phyloP scores from a whole-genome alignment of 768 basidiomycete genomes.

The Crucibulum laeve region DNA sequence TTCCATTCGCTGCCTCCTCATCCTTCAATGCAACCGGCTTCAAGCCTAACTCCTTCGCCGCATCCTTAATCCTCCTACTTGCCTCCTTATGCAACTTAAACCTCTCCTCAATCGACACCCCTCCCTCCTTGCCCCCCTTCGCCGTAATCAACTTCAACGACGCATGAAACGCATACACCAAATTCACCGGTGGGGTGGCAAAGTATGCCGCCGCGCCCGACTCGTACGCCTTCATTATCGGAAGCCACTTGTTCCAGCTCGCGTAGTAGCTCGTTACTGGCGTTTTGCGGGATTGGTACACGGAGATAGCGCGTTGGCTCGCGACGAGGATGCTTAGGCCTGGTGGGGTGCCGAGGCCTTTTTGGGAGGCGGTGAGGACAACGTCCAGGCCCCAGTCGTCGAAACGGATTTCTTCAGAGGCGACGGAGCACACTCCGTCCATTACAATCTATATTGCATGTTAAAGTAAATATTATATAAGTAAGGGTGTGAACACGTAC shows the following conservation, averaged over 20 bases:
- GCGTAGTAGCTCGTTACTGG: constrained; percentile 81
- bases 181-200: constrained; percentile 92
- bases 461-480: no score
- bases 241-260: constrained; percentile 90
- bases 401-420: constrained; percentile 91
- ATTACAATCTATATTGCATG: constrained; percentile 76
- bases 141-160: constrained; percentile 71
- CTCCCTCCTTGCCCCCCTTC: constrained; percentile 3
- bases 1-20: constrained; percentile 80
- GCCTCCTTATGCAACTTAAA: constrained; percentile 72
- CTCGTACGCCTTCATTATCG: constrained; percentile 94
- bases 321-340: constrained; percentile 86
- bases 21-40: constrained; percentile 63
- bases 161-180: constrained; percentile 88
- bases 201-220: constrained; percentile 80
- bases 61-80: constrained; percentile 64
- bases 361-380: constrained; percentile 82
- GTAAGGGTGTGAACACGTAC: constrained; percentile 28
- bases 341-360: constrained; percentile 91
- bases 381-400: constrained; percentile 93
- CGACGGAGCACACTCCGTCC: constrained; percentile 96
- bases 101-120: constrained; percentile 55
- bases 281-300: constrained; percentile 55
- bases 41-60: constrained; percentile 64
- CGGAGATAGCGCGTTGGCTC: constrained; percentile 74